phyloP scores from a whole-genome alignment of 176 grass and related monocot species.

The Triticum monococcum region DNA sequence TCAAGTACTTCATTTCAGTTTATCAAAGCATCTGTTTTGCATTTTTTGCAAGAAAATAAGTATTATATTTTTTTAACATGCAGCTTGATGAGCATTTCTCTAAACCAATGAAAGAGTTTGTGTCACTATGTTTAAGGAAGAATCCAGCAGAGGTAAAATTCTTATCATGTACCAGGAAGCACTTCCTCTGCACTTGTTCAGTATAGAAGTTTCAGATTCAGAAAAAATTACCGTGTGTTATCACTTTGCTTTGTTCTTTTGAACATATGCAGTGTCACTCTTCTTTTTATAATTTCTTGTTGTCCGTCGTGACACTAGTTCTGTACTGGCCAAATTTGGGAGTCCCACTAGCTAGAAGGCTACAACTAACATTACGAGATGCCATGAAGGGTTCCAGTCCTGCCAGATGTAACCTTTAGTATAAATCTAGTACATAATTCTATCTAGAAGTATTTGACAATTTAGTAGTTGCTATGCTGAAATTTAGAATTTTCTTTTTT shows the following conservation, averaged over 20 bases:
- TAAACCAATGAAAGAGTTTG: constrained; percentile 96
- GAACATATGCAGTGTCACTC: neutral
- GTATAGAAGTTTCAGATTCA: neutral
- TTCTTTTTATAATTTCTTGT: neutral
- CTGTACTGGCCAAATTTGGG: neutral
- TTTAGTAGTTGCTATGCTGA: constrained; percentile 22
- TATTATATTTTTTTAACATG: constrained; percentile 32
- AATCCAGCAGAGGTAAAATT: constrained; percentile 80
- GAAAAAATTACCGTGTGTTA: neutral
- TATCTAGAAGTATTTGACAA: constrained; percentile 2
- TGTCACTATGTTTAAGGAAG: constrained; percentile 96
- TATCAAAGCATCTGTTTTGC: constrained; percentile 2
- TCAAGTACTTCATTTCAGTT: constrained; percentile 28
- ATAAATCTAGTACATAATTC: constrained; percentile 6
- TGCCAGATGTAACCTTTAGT: neutral
- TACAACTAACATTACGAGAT: constrained; percentile 6
- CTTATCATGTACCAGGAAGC: constrained; percentile 13
- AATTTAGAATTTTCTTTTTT: constrained; percentile 1
- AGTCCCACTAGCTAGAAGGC: neutral
- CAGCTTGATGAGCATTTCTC: constrained; percentile 99
- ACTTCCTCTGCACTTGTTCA: constrained; percentile 14
- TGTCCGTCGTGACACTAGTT: neutral
- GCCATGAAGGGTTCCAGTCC: neutral
- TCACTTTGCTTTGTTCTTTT: neutral
- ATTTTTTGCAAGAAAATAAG: constrained; percentile 33